These are phyloP conservation scores for Botrytis byssoidea DNA, from an alignment of 2,329 filamentous ascomycete genomes.

Conservation along the genomic window DNA sequence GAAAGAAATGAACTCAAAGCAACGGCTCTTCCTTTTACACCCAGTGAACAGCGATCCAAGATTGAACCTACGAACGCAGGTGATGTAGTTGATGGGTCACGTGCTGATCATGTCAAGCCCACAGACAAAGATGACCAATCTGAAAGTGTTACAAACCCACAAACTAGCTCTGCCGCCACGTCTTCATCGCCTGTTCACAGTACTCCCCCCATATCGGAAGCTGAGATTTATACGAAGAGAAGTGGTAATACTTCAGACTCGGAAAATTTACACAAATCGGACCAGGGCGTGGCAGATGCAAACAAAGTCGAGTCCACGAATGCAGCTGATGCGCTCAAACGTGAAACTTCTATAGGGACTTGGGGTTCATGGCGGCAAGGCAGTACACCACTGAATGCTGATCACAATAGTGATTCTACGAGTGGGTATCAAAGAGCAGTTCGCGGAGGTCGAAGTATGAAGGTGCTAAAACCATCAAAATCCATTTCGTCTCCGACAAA, in stretches of 20 bases:
- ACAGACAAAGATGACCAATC: constrained; percentile 20
- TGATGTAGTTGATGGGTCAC: constrained; percentile 21
- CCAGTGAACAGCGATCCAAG: constrained; percentile 34
- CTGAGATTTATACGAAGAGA: constrained; percentile 22
- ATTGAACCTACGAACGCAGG: constrained; percentile 20
- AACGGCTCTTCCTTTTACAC: constrained; percentile 37
- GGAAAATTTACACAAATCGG: constrained; percentile 24
- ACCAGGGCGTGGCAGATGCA: constrained; percentile 14
- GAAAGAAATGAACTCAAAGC: constrained; percentile 58
- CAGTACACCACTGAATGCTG: constrained; percentile 29
- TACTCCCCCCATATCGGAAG: constrained; percentile 25
- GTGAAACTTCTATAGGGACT: constrained; percentile 55
- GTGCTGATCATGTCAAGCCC: constrained; percentile 22
- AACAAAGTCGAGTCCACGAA: constrained; percentile 22
- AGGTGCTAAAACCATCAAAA: constrained; percentile 80
- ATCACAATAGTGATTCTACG: constrained; percentile 39
- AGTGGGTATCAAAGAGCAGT: constrained; percentile 67
- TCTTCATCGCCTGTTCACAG: constrained; percentile 23
- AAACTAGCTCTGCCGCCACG: constrained; percentile 26
- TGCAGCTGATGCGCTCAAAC: constrained; percentile 29
- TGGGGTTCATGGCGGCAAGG: constrained; percentile 72
- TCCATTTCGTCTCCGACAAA: constrained; percentile 52
- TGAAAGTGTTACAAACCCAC: constrained; percentile 23
- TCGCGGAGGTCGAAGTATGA: constrained; percentile 72
- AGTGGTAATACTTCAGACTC: constrained; percentile 28